Evolutionary conservation across 345 rosid species (phyloP), one percentile per base, ranked within the genome.

Genomic region (Salix arbutifolia): DNA sequence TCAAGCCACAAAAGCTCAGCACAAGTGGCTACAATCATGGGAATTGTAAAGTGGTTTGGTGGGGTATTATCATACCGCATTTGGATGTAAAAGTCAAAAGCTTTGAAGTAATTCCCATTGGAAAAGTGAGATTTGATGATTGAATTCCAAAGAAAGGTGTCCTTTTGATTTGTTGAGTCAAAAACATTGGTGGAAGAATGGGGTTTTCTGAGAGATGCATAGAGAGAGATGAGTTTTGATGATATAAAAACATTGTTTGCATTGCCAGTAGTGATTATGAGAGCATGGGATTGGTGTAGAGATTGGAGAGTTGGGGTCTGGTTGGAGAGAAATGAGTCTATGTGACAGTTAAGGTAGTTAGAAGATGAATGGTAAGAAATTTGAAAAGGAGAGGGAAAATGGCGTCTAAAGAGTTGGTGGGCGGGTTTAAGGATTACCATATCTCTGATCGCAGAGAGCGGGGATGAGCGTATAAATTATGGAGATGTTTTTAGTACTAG

Each of bases 131-230:
- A 85, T 81, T 91, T 88, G 78, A 91, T 78, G n/a, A 91, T 65
- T 6, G 94, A 87, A 73, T 90, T 91, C 92, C 94, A 91, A 46
- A 91, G 86, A 74, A 90, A 91, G 26, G 82, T 73, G 83, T 91
- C 91, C 73, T 78, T 91, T 65, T 19, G 4, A 79, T 33, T 37
- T 48, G 88, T 72, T 11, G 44, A 88, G 76, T 75, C 70, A 72
- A 91, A 90, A 30, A 89, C 84, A 37, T 52, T 69, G 28, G 76
- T 74, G 77, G 90, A 85, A 33, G 71, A 78, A 60, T 65, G 74
- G 33, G 84, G 86, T 56, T 72, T 80, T 13, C 44, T 62, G 80
- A 76, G 75, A 53, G 85, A 79, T 50, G 91, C 84, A 71, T 90
- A 89, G 70, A 80, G 82, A 76, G 90, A 82, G 25, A 91, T 84